Evolutionary conservation across 2,329 filamentous ascomycete genomes (phyloP), one percentile per base, ranked within the genome.

Genomic region (Neonectria sp.): DNA sequence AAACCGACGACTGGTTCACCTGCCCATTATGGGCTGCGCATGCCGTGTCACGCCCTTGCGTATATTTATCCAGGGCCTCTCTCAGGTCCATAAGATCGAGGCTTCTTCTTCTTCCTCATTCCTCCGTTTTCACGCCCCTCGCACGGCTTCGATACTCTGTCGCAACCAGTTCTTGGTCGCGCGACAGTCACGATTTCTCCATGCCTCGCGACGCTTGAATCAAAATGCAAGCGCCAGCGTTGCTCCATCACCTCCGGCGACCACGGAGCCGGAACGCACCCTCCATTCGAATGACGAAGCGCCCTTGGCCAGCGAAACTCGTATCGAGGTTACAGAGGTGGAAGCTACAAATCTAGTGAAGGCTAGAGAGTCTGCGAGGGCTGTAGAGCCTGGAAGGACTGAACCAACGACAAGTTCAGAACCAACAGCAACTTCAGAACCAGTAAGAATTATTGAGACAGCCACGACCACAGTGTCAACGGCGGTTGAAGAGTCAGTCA

Each of bases 11-110:
- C 60, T 45, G 58, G 25, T 31, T 58, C 59, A 63, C 55, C 46
- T 65, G 37, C 66, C 35, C 69, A 72, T 68, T 55, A 88, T 88
- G 86, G 80, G 75, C 68, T 88, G 86, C 73, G 77, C 82, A 25
- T 89, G 86, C 68, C 82, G 84, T 65, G 80, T 79, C 7, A 78
- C 80, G 33, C 80, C 86, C 9, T 75, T 86, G 71, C 79, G 80
- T 60, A 79, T 84, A n/a, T 88, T 89, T 65, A 76, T 87, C 13
- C 82, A 82, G 67, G 85, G 81, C 33, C 77, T 88, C 31, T 77
- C 78, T 3, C 81, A 84, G 69, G 74, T 83, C 31, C 82, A 85
- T 63, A 72, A 73, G 40, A 49, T 80, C 11, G 78, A 80, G 48
- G 31, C 70, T 24, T 46, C 69, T 11, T 11, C 66, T 9, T 45